Base-by-base conservation (phyloP, 2,329 filamentous ascomycete species). In the Cladobotryum mycophilum region DNA sequence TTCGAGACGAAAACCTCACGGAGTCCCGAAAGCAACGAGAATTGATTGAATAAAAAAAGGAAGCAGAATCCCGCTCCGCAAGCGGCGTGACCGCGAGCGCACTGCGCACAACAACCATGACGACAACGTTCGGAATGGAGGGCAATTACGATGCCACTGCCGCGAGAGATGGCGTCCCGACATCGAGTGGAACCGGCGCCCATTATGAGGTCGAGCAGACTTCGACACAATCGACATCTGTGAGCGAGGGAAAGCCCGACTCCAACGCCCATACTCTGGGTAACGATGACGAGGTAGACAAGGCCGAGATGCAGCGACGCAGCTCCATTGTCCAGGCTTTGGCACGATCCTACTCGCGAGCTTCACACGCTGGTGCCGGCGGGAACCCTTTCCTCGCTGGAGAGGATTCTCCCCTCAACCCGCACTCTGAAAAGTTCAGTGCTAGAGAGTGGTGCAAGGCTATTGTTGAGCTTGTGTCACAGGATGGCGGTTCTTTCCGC, bases 391-490 rank as follows among this genome's bases (percentile, higher is more conserved):
- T 82, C 60, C 56, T 70, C 42, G 69, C 69, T 35, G 69, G 61
- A 11, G 65, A 72, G 36, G 67, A 79, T 53, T 80, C 78, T n/a
- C 68, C 72, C 1, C 62, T 81, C 30, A 78, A 82, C 60, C 79
- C 79, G 3, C 64, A 62, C 47, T 80, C 76, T 4, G 63, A 67
- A 20, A 73, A 77, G 51, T 84, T 84, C 64, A 76, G 70, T 50
- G 72, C 69, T 30, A 73, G 74, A 44, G 71, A 74, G 41, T 86
- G 84, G 84, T 78, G 79, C 52, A 82, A 78, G 68, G 71, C 79
- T 34, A 64, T 85, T 9, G 76, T 82, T 33, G 72, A 74, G 53
- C 67, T 80, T 53, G 70, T 74, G 42, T 71, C 73, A 33, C 72
- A 68, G 54, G 75, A 78, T 51, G 82, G 79, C 47, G 71, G 74